These are phyloP conservation scores for Colletotrichum euphorbiae DNA, from an alignment of 2,329 filamentous ascomycete species.

Conservation along the genomic window DNA sequence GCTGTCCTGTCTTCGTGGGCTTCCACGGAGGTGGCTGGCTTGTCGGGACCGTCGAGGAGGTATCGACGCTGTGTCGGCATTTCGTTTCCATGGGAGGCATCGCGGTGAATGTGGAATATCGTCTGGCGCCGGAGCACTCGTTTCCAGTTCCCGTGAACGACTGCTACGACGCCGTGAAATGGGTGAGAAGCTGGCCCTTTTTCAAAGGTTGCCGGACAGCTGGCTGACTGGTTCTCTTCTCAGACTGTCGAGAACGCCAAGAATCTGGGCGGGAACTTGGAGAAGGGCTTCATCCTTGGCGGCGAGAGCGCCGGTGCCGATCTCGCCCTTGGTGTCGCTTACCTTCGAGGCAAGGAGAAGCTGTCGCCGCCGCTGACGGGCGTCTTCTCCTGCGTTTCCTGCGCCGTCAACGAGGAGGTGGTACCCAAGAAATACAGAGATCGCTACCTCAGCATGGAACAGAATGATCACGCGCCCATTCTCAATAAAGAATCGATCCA, in stretches of 20 bases:
- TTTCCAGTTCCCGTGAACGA: constrained; percentile 47
- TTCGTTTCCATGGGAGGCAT: constrained; percentile 46
- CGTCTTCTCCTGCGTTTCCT: constrained; percentile 43
- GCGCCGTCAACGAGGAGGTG: constrained; percentile 41
- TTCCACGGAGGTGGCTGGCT: constrained; percentile 47
- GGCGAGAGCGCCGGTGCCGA: constrained; percentile 47
- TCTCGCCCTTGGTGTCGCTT: constrained; percentile 44
- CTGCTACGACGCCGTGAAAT: constrained; percentile 45
- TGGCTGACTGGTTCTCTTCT: neutral
- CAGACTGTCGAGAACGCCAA: constrained; percentile 41
- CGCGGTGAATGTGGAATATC: constrained; percentile 45
- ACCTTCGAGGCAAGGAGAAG: constrained; percentile 41
- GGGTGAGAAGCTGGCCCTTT: constrained; percentile 37
- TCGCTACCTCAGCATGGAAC: constrained; percentile 45
- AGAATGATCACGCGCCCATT: constrained; percentile 44
- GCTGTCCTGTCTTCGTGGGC: constrained; percentile 44
- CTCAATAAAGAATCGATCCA: constrained; percentile 42
- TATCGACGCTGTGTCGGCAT: constrained; percentile 43
- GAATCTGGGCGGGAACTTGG: constrained; percentile 43
- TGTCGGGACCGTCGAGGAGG: constrained; percentile 44
- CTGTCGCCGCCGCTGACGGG: constrained; percentile 45
- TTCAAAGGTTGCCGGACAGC: neutral
- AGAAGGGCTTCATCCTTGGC: constrained; percentile 44
- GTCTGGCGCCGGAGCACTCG: constrained; percentile 46
- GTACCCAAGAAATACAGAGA: constrained; percentile 47